phyloP scores from a whole-genome alignment of 2,329 filamentous ascomycete species.

The Colletotrichum sansevieriae region DNA sequence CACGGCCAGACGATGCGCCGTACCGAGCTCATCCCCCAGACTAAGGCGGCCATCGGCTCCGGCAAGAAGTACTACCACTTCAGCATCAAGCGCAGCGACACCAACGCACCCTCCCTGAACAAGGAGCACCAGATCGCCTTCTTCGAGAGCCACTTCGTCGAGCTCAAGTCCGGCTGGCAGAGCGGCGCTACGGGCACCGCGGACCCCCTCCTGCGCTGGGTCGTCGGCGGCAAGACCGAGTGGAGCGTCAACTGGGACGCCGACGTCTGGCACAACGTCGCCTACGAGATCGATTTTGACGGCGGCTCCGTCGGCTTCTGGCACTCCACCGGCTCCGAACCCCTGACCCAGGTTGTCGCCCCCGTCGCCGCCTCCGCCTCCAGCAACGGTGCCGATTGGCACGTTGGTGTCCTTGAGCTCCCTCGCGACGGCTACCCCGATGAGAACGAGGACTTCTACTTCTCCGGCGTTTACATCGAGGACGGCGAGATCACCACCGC shows the following conservation, averaged over 20 bases:
- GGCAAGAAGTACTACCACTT: constrained; percentile 81
- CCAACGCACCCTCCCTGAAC: constrained; percentile 70
- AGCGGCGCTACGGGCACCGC: constrained; percentile 58
- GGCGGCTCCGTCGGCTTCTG: constrained; percentile 75
- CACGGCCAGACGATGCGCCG: constrained; percentile 80
- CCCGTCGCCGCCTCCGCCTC: constrained; percentile 71
- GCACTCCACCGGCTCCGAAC: constrained; percentile 73
- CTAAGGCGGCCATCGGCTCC: constrained; percentile 71
- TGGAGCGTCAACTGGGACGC: constrained; percentile 74
- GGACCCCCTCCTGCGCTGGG: constrained; percentile 73
- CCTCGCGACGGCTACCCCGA: constrained; percentile 68
- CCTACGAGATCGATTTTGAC: constrained; percentile 79
- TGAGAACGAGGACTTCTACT: constrained; percentile 75
- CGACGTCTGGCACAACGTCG: constrained; percentile 80
- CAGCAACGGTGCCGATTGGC: constrained; percentile 79
- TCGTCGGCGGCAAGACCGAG: constrained; percentile 69
- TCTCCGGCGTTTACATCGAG: constrained; percentile 80
- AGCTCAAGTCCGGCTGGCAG: constrained; percentile 78
- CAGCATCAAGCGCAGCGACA: constrained; percentile 70
- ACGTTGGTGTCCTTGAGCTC: constrained; percentile 77
- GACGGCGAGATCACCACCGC: constrained; percentile 50
- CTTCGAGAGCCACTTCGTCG: constrained; percentile 81
- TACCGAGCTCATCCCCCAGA: constrained; percentile 81
- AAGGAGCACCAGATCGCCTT: constrained; percentile 76
- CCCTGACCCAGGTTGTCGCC: constrained; percentile 69